Evolutionary conservation across 352 stramenopile species (phyloP), one percentile per base, ranked within the genome.

Genomic region (Phytophthora hybrid): DNA sequence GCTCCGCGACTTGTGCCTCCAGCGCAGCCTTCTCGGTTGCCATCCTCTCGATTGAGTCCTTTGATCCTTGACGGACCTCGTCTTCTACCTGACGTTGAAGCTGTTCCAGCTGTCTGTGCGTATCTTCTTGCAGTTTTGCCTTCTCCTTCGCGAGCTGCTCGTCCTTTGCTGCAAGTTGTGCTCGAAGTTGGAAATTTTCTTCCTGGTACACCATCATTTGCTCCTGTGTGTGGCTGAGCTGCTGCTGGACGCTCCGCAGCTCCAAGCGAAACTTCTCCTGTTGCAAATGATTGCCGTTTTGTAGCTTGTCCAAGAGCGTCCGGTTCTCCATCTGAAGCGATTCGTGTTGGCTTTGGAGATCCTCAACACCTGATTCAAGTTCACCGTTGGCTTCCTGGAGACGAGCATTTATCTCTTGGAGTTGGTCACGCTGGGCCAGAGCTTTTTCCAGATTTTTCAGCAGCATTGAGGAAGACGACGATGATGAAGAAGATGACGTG

Each of bases 381-480:
- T 91, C 77, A 0, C 75, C 69, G 8, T 82, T 86, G 0, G 81
- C 72, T 49, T 89, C 78, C 21, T 90, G 73, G 10, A 94, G 78
- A 41, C 80, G 67, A 63, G 66, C 59, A 32, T 87, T 90, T 4
- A 76, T 34, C 29, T 93, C 80, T 23, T 93, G 85, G 1, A 93
- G 66, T 58, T 92, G 70, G 32, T 95, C 89, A 26, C 84, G 84
- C 46, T 95, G 85, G 4, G 49, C 57, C 1, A 95, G 70, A n/a
- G 85, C 86, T 59, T 91, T 90, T 69, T 95, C 89, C 49, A 95
- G 26, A 65, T 83, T 90, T 66, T 95, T 95, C 14, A 95, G 70
- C 47, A 95, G 55, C 61, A 73, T 73, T 11, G 71, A 81, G 0
- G 77, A 78, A 8, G 79, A 84, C 1, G 78, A 79, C 7, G 74